These are phyloP conservation scores for Xylaria sp. DNA, from an alignment of 2,329 filamentous ascomycete genomes.

Conservation along the genomic window DNA sequence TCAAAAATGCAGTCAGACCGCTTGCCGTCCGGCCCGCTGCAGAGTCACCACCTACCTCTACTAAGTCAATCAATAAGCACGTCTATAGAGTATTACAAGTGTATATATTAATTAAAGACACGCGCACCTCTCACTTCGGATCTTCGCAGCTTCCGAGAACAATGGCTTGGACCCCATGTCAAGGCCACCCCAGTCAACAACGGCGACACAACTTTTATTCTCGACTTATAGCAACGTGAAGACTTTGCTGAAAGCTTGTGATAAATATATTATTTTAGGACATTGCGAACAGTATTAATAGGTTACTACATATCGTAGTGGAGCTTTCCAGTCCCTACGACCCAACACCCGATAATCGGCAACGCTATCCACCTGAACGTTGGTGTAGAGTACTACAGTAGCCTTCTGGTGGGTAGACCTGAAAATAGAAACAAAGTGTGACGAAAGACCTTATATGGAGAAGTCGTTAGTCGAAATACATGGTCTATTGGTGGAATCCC, in stretches of 20 bases:
- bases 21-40: conserved; percentile 36
- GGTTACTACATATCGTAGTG: neutral
- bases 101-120: conserved; percentile 8
- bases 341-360: conserved; percentile 3
- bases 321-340: conserved; percentile 8
- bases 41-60: conserved; percentile 29
- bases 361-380: neutral
- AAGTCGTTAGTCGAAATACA: conserved; percentile 3
- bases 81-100: neutral
- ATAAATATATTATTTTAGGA: neutral
- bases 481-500: conserved; percentile 7
- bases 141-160: neutral
- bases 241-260: neutral
- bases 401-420: conserved; percentile 9
- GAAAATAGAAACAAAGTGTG: conserved; percentile 30
- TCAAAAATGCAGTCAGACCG: conserved; percentile 34
- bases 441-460: neutral
- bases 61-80: conserved; percentile 7
- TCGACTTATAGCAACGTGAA: neutral
- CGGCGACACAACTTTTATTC: neutral
- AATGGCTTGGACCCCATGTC: neutral
- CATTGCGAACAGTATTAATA: neutral
- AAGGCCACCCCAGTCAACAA: conserved; percentile 5
- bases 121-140: neutral
- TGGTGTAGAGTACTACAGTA: neutral